Evolutionary conservation across 805 yeast genomes (phyloP).

Genomic region (Candida silvatica): DNA sequence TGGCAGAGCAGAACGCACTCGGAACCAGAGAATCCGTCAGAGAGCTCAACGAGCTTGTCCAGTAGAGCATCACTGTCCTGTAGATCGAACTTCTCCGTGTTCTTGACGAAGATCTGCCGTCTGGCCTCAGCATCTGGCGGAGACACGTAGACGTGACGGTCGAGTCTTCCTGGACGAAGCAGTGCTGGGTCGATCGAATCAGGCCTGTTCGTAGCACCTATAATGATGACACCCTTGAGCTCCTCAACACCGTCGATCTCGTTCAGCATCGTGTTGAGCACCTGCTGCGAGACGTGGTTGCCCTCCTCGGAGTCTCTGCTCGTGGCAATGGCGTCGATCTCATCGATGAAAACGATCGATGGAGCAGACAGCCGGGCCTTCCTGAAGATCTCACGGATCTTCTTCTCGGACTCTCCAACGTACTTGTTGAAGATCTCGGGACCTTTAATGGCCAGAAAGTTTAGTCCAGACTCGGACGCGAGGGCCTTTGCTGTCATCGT

Average conservation of each 20-base stretch:
- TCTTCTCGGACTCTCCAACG: constrained; percentile 94
- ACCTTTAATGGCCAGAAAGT: constrained; percentile 92
- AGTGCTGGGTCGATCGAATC: constrained; percentile 89
- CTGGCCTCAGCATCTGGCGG: constrained; percentile 88
- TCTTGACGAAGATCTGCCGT: constrained; percentile 64
- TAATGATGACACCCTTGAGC: constrained; percentile 82
- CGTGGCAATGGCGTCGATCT: constrained; percentile 86
- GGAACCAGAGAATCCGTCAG: constrained; percentile 96
- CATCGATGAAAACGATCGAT: constrained; percentile 92
- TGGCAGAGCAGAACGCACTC: constrained; percentile 88
- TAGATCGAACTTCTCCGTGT: constrained; percentile 56
- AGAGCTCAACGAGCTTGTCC: constrained; percentile 43
- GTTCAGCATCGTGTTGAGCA: constrained; percentile 80
- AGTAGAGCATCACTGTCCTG: constrained; percentile 33
- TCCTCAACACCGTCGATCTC: constrained; percentile 98
- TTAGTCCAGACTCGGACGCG: constrained; percentile 92
- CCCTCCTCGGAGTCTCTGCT: constrained; percentile 56
- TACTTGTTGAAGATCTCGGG: constrained; percentile 92
- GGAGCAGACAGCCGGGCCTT: constrained; percentile 92
- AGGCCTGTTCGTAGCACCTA: constrained; percentile 96
- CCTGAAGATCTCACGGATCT: constrained; percentile 86
- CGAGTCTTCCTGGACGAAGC: constrained; percentile 91
- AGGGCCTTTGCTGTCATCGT: constrained; percentile 91
- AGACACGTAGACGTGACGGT: constrained; percentile 83
- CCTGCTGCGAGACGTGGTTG: constrained; percentile 73